phyloP scores from a whole-genome alignment of 164 flowering plant genomes.

The Akebia trifoliata region DNA sequence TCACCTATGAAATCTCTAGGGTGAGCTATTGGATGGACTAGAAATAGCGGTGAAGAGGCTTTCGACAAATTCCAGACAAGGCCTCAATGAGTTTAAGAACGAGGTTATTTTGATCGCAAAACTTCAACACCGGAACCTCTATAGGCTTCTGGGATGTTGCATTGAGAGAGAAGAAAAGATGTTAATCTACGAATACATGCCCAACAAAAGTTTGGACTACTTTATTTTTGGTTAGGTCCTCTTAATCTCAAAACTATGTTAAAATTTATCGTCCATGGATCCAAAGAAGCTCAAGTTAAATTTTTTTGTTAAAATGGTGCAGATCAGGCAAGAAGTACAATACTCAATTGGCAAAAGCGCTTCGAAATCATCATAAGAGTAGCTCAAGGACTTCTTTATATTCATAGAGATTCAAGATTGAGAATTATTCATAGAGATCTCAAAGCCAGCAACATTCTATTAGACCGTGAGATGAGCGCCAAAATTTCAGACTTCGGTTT shows the following conservation, averaged over 20 bases:
- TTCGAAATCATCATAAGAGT: conserved; percentile 19
- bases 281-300: no score
- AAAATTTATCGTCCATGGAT: no score
- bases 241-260: no score
- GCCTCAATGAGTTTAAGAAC: neutral
- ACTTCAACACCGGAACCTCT: conserved; percentile 34
- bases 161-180: conserved; percentile 22
- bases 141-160: conserved; percentile 27
- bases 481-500: conserved; percentile 36
- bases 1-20: conserved; percentile 5
- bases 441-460: conserved; percentile 33
- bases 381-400: conserved; percentile 16
- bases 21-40: conserved; percentile 12
- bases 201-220: no score
- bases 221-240: no score
- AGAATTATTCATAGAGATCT: conserved; percentile 35
- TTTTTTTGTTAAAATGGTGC: neutral
- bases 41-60: conserved; percentile 24
- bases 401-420: conserved; percentile 29
- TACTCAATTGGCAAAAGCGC: conserved; percentile 23
- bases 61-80: neutral
- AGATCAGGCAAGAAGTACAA: conserved; percentile 1
- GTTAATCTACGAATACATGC: no score
- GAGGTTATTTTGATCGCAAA: conserved; percentile 15
- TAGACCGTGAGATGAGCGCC: no score